phyloP scores from a whole-genome alignment of 192 early-diverging fungal genomes.

The Phlyctochytrium planicorne region DNA sequence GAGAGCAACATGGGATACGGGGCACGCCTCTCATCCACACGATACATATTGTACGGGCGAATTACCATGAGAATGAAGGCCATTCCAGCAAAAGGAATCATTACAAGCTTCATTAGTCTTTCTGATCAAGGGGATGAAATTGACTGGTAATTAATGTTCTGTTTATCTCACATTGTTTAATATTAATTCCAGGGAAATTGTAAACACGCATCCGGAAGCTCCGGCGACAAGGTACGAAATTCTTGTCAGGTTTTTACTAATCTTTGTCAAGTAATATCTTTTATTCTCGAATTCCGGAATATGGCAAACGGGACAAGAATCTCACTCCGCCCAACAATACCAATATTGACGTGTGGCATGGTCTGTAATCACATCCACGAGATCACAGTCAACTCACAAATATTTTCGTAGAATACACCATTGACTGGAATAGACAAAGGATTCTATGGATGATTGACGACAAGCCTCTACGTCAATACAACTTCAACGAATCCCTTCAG shows the following conservation, averaged over 20 bases:
- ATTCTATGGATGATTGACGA: slow-evolving; percentile 5
- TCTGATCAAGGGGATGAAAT: slow-evolving; percentile 39
- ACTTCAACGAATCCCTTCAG: not conserved
- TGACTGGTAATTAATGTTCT: slow-evolving; percentile 30
- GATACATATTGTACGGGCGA: slow-evolving; percentile 33
- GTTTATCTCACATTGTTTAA: not conserved
- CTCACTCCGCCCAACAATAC: not conserved
- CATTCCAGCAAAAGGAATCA: slow-evolving; percentile 14
- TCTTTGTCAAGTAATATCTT: too few species aligned
- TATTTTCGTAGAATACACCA: slow-evolving; percentile 24
- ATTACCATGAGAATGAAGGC: slow-evolving; percentile 20
- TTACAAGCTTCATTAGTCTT: slow-evolving; percentile 38
- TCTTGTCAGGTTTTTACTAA: too few species aligned
- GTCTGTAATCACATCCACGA: too few species aligned
- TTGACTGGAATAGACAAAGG: slow-evolving; percentile 31
- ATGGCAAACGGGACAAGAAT: not conserved
- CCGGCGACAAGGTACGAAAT: slow-evolving; percentile 17
- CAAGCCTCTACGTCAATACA: not conserved
- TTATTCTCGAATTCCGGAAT: slow-evolving; percentile 29
- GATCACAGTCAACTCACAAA: too few species aligned
- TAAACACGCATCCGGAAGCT: slow-evolving; percentile 13
- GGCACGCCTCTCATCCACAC: slow-evolving; percentile 19
- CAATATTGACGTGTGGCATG: not conserved
- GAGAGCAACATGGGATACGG: not conserved
- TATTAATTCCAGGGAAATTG: slow-evolving; percentile 2